These are phyloP conservation scores for Lasiodiplodia hormozganensis DNA, from an alignment of 2,329 filamentous ascomycete species.

Conservation along the genomic window DNA sequence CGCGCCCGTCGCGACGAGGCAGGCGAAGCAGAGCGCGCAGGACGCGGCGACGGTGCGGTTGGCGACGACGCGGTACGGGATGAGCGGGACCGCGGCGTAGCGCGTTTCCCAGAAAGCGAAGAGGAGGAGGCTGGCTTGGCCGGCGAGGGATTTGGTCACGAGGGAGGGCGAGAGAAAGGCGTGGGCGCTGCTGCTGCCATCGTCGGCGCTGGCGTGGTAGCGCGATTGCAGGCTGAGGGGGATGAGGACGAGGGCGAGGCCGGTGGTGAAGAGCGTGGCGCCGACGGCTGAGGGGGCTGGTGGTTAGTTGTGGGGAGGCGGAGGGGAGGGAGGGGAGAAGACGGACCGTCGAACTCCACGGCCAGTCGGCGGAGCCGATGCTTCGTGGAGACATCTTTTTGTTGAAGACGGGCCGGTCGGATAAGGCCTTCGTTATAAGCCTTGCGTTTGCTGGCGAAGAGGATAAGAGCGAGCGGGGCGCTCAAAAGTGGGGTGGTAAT, in stretches of 20 bases:
- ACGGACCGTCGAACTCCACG: conserved; percentile 64
- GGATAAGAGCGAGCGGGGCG: conserved; percentile 37
- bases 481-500: conserved; percentile 68
- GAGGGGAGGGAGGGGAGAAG: conserved; percentile 31
- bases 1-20: conserved; percentile 30
- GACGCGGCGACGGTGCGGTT: conserved; percentile 60
- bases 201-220: conserved; percentile 36
- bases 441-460: neutral
- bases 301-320: too few relatives aligned
- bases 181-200: conserved; percentile 22
- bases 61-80: conserved; percentile 55
- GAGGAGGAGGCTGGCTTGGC: conserved; percentile 43
- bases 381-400: conserved; percentile 59
- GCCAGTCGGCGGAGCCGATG: conserved; percentile 49
- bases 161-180: conserved; percentile 44
- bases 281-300: too few relatives aligned
- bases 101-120: conserved; percentile 51
- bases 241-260: conserved; percentile 53
- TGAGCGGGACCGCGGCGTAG: conserved; percentile 48
- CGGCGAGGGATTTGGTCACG: conserved; percentile 46
- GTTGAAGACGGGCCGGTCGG: conserved; percentile 47
- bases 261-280: too few relatives aligned
- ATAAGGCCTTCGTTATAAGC: conserved; percentile 58
- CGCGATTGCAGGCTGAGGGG: conserved; percentile 31
- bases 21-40: conserved; percentile 53